Evolutionary conservation across 1,139 yeast species (phyloP).

Genomic region (Maudiozyma humilis): DNA sequence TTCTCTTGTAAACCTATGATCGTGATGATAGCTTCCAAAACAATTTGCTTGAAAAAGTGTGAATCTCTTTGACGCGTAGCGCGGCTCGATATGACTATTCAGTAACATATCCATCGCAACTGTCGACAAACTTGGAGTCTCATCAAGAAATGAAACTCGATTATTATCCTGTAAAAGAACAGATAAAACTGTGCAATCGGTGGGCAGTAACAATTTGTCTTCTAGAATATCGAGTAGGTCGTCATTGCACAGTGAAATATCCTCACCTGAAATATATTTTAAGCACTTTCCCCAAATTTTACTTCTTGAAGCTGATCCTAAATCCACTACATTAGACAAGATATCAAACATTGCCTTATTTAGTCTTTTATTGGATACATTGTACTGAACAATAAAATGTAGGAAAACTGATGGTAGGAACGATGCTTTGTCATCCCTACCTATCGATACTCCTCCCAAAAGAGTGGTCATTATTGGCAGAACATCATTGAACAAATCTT

Average conservation of each 20-base stretch:
- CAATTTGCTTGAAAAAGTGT: not conserved
- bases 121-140: not conserved
- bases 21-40: not conserved
- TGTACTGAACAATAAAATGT: not conserved
- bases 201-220: not conserved
- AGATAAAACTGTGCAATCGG: not conserved
- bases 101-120: not conserved
- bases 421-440: not conserved
- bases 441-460: not conserved
- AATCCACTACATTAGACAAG: not conserved
- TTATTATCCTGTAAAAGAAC: not conserved
- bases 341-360: not conserved
- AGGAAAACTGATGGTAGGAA: slow-evolving; percentile 3
- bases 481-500: slow-evolving; percentile 13
- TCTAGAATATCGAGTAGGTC: not conserved
- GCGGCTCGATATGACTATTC: not conserved
- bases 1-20: not conserved
- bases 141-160: not conserved
- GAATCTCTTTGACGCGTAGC: not conserved
- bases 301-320: not conserved
- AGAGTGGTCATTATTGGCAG: not conserved
- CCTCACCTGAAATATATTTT: not conserved
- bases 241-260: not conserved
- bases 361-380: not conserved
- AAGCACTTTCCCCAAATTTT: not conserved